Evolutionary conservation across 192 early-diverging fungal genomes (phyloP).

Genomic region (Phycomyces blakesleeanus): DNA sequence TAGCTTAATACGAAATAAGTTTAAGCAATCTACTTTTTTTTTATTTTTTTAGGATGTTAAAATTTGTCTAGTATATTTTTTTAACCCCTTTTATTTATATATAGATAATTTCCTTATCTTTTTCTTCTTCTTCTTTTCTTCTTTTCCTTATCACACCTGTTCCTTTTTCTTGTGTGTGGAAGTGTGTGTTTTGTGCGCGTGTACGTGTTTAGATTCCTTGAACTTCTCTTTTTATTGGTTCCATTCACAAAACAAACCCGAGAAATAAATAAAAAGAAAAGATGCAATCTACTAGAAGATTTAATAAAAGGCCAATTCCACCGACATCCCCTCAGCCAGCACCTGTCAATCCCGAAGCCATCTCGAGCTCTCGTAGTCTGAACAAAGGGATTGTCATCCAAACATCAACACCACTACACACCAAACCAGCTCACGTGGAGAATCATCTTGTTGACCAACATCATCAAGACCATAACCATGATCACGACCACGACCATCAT

Average conservation of each 20-base stretch:
- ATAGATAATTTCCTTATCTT: constrained; percentile 1
- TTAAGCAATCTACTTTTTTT: neutral
- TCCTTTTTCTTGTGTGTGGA: neutral
- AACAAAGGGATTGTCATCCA: neutral
- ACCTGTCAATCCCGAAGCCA: constrained; percentile 2
- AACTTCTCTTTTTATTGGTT: constrained; percentile 6
- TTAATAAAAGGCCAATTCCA: constrained; percentile 19
- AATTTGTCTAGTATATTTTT: too few relatives aligned
- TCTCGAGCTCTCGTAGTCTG: constrained; percentile 15
- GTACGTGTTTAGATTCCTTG: neutral
- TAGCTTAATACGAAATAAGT: too few relatives aligned
- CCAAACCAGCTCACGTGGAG: constrained; percentile 2
- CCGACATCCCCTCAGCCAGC: constrained; percentile 21
- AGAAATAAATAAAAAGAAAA: neutral
- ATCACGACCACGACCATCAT: constrained; percentile 10
- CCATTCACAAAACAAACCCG: constrained; percentile 6
- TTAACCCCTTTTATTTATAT: neutral
- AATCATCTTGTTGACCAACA: constrained; percentile 22
- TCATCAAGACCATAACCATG: constrained; percentile 18
- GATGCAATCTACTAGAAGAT: constrained; percentile 28
- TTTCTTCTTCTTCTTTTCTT: neutral
- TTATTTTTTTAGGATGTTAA: too few relatives aligned
- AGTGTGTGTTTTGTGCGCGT: neutral
- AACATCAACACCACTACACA: constrained; percentile 9
- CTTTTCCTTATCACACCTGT: constrained; percentile 1